These are phyloP conservation scores for Coprinellus aureogranulatus DNA, from an alignment of 768 basidiomycete genomes.

Conservation along the genomic window DNA sequence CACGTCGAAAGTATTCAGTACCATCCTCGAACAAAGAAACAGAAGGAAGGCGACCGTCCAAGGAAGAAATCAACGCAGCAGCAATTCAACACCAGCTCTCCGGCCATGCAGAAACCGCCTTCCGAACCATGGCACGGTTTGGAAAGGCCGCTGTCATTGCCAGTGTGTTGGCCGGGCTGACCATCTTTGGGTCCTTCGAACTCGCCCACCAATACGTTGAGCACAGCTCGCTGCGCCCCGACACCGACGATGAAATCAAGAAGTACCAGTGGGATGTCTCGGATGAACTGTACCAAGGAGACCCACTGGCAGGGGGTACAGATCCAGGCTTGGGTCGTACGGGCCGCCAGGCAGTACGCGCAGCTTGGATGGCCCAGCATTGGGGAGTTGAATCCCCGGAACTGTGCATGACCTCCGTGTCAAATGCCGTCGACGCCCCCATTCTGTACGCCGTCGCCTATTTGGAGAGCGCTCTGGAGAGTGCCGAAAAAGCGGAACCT, in stretches of 20 bases:
- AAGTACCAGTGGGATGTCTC: slow-evolving; percentile 71
- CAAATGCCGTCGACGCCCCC: slow-evolving; percentile 42
- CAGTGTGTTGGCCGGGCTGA: slow-evolving; percentile 39
- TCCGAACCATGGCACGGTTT: slow-evolving; percentile 46
- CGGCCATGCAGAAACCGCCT: slow-evolving; percentile 34
- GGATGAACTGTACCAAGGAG: slow-evolving; percentile 60
- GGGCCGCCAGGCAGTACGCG: slow-evolving; percentile 60
- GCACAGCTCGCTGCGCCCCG: slow-evolving; percentile 43
- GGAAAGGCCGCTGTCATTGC: slow-evolving; percentile 50
- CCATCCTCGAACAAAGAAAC: no score
- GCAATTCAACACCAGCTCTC: slow-evolving; percentile 24
- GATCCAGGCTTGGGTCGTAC: slow-evolving; percentile 64
- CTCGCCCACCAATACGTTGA: slow-evolving; percentile 66
- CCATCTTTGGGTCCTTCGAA: slow-evolving; percentile 51
- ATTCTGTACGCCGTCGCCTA: background rate
- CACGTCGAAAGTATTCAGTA: background rate
- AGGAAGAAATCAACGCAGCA: slow-evolving; percentile 6
- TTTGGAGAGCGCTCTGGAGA: background rate
- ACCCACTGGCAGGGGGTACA: slow-evolving; percentile 57
- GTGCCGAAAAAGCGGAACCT: slow-evolving; percentile 10
- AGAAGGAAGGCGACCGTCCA: background rate
- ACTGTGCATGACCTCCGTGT: slow-evolving; percentile 31
- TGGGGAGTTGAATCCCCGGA: slow-evolving; percentile 50
- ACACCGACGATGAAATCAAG: slow-evolving; percentile 50
- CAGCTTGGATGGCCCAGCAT: slow-evolving; percentile 70